Evolutionary conservation across 2,329 filamentous ascomycete species (phyloP).

Genomic region (Pseudocercospora musae): DNA sequence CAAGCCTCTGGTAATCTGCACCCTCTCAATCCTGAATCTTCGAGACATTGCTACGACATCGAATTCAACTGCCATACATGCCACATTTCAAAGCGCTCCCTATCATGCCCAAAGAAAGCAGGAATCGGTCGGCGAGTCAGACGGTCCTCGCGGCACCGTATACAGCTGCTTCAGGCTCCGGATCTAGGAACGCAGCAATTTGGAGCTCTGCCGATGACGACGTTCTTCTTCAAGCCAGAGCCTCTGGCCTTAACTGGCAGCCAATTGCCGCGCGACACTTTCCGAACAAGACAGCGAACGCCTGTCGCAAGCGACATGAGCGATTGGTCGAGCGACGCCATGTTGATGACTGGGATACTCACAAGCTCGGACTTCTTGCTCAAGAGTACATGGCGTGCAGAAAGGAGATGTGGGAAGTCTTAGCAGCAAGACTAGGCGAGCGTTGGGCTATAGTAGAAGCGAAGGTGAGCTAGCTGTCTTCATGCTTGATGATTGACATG

Average conservation of each 20-base stretch:
- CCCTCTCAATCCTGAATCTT: neutral
- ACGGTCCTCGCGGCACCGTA: conserved; percentile 34
- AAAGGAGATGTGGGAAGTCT: conserved; percentile 74
- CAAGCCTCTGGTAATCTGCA: neutral
- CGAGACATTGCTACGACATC: neutral
- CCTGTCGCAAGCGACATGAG: conserved; percentile 86
- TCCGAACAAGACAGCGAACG: conserved; percentile 71
- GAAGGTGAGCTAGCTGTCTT: conserved; percentile 62
- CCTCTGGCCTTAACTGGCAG: conserved; percentile 76
- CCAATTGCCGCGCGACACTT: conserved; percentile 76
- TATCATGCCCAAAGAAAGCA: conserved; percentile 48
- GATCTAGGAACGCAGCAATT: conserved; percentile 41
- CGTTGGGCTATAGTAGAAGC: conserved; percentile 69
- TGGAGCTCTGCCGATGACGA: conserved; percentile 76
- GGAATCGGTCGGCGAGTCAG: conserved; percentile 25
- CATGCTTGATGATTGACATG: conserved; percentile 24
- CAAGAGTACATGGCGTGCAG: conserved; percentile 76
- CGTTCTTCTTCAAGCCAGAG: conserved; percentile 66
- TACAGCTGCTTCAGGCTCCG: conserved; percentile 33
- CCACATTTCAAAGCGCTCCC: conserved; percentile 25
- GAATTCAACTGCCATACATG: conserved; percentile 23
- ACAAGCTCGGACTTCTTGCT: conserved; percentile 70
- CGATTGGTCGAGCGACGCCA: conserved; percentile 71
- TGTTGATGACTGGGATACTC: conserved; percentile 73
- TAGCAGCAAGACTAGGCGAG: conserved; percentile 61